Evolutionary conservation across 208 protist genomes (phyloP).

Genomic region (Crithidia brevicula): DNA sequence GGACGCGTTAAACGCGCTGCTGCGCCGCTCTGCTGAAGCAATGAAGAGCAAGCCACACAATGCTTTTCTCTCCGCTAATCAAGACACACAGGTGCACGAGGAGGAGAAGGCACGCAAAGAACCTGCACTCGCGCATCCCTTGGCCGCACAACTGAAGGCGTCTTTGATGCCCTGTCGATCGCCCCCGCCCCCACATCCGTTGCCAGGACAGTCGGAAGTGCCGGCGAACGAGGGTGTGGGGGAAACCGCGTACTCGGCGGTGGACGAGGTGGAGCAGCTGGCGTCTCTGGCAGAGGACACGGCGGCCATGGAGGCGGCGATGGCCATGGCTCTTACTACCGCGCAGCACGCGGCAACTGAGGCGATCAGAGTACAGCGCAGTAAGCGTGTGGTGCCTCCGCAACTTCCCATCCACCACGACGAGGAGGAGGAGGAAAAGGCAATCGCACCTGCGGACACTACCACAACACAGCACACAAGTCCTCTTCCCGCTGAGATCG

Average conservation of each 20-base stretch:
- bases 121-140: not conserved
- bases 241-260: not conserved
- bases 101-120: not conserved
- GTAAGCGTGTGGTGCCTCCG: too few relatives aligned
- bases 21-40: slow-evolving; percentile 17
- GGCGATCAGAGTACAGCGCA: too few relatives aligned
- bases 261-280: slow-evolving; percentile 11
- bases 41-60: not conserved
- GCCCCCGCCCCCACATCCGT: not conserved
- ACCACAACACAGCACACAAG: too few relatives aligned
- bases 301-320: slow-evolving; percentile 11
- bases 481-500: too few relatives aligned
- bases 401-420: too few relatives aligned
- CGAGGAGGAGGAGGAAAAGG: too few relatives aligned
- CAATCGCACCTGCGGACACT: too few relatives aligned
- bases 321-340: not conserved
- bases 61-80: not conserved
- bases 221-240: not conserved
- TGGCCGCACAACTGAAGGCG: not conserved
- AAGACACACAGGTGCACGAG: slow-evolving; percentile 5
- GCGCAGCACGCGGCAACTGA: too few relatives aligned
- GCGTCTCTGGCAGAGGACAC: slow-evolving; percentile 10
- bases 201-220: too few relatives aligned
- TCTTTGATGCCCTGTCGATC: not conserved
- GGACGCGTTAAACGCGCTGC: slow-evolving; percentile 5